phyloP scores from a whole-genome alignment of 139 green algal species.

The Dunaliella primolecta region DNA sequence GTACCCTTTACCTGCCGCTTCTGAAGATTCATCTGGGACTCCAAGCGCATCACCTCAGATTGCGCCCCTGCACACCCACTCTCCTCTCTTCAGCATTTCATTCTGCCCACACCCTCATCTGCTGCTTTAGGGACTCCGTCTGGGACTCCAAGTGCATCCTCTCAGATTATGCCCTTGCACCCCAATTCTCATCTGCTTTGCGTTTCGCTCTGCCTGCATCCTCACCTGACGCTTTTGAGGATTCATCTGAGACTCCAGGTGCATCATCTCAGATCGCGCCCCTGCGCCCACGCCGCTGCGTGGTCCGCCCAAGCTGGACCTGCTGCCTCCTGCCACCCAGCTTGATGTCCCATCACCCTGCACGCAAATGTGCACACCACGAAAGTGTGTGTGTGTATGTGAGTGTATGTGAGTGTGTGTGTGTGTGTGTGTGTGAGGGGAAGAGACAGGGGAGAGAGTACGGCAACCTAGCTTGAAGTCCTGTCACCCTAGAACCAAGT shows the following conservation, averaged over 20 bases:
- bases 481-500: no score
- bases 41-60: background rate
- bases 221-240: background rate
- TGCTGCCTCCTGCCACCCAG: background rate
- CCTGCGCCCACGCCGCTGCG: background rate
- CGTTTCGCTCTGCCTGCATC: no score
- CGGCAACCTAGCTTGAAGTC: no score
- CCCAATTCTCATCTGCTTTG: no score
- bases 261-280: background rate
- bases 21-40: background rate
- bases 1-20: background rate
- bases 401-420: no score
- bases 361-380: no score
- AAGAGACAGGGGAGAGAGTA: no score
- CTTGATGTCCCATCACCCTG: background rate
- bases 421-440: no score
- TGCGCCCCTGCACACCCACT: background rate
- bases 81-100: no score
- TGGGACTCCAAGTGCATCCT: background rate
- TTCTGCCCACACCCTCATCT: no score
- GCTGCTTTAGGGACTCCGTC: background rate
- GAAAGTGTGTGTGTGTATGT: no score
- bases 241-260: background rate
- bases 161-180: background rate
- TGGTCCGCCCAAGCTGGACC: background rate